Percentiles rank a stretch among this genome's conserved stretches.
These are phyloP conservation scores for Saturnispora serradocipensis DNA, from an alignment of 805 yeast species.

Conservation along the genomic window DNA sequence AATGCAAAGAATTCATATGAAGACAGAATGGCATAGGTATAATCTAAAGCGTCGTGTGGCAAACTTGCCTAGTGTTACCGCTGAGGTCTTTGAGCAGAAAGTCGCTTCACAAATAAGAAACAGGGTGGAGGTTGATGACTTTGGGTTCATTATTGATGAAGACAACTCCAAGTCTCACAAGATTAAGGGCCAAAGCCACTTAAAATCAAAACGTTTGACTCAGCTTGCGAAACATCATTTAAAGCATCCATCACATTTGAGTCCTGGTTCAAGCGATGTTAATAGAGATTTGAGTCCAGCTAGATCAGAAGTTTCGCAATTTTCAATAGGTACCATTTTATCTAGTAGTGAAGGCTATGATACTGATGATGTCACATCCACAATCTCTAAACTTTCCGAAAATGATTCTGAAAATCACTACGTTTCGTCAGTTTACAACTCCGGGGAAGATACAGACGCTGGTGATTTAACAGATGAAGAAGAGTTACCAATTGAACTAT, in stretches of 20 bases:
- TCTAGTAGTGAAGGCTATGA: constrained; percentile 17
- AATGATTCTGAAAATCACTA: constrained; percentile 10
- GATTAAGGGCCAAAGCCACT: constrained; percentile 14
- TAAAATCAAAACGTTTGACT: constrained; percentile 1
- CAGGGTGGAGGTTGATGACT: constrained; percentile 34
- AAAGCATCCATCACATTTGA: neutral
- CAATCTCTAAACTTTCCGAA: constrained; percentile 9
- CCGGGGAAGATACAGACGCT: constrained; percentile 16
- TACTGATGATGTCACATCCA: constrained; percentile 18
- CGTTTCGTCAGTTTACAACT: constrained; percentile 5
- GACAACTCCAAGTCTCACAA: neutral
- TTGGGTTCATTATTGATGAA: constrained; percentile 35
- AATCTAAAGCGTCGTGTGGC: constrained; percentile 92
- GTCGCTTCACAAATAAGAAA: constrained; percentile 21
- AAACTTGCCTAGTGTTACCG: constrained; percentile 53
- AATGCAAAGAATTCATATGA: constrained; percentile 87
- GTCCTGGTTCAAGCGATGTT: neutral
- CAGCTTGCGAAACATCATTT: neutral
- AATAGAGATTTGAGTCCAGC: constrained; percentile 42
- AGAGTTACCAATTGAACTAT: constrained; percentile 23
- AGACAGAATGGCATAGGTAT: constrained; percentile 96
- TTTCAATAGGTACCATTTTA: constrained; percentile 36
- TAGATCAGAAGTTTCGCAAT: constrained; percentile 44
- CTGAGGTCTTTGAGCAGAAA: constrained; percentile 23
- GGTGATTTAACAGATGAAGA: constrained; percentile 13